Base-by-base conservation (phyloP, 78 protist genomes). In the Emiliania huxleyi region DNA sequence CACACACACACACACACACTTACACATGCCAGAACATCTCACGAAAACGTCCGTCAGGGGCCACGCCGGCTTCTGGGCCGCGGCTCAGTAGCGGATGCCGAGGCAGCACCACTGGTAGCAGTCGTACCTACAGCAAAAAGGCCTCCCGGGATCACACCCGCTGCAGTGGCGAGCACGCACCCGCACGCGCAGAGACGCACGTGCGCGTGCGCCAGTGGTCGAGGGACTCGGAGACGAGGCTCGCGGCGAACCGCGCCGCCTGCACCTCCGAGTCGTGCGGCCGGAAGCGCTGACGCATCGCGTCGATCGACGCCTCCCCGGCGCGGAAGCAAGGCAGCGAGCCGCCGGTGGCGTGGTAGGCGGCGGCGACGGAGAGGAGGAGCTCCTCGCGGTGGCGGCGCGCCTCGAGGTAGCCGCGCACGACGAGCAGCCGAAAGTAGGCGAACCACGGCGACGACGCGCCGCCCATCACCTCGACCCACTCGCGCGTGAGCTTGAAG, bases 401-500 rank as follows among this genome's bases (percentile, higher is more conserved):
- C 0, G 83, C 91, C 38, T 48, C 94, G 0, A 37, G 23, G 90
- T 94, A 94, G 48, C 94, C 95, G 19, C 55, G 83, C 25, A 91
- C 90, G 49, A 95, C n/a, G 5, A 95, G 85, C 19, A 56, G 12
- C 26, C 93, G 69, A 52, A 91, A 95, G 46, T 55, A 87, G 35
- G 37, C 21, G 89, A 87, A 87, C 43, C 46, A 52, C 1, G 91
- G 48, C 46, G 48, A n/a, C 23, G 15, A 0, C n/a, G 33, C 5
- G 40, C 93, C 93, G 42, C 93, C 93, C 94, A 93, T 93, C 44
- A 93, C 62, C 46, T 96, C 96, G 35, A 96, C 81, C 38, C 91
- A 79, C 49, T 96, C 97, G n/a, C 83, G 29, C 0, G 97, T 94
- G 77, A 96, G 87, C 69, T 96, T 96, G 81, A 96, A 96, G 11